Evolutionary conservation across 306 rosid species (phyloP).

Genomic region (Abrus pulchellus): DNA sequence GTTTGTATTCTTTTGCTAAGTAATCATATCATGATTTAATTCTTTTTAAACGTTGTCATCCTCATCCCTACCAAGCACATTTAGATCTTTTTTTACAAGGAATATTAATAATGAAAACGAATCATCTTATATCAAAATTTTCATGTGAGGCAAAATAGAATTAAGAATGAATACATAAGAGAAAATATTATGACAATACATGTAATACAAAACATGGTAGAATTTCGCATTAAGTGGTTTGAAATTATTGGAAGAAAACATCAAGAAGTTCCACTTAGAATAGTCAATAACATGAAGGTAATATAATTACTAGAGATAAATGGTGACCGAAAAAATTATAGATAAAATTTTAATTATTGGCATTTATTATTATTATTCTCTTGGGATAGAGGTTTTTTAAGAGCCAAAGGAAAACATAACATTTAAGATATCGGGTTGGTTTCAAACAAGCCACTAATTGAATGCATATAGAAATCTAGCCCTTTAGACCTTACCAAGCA

Average conservation of each 20-base stretch:
- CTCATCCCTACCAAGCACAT: constrained; percentile 38
- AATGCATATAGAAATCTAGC: neutral
- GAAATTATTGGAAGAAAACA: neutral
- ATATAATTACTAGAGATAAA: neutral
- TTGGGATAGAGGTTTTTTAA: neutral
- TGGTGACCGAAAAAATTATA: neutral
- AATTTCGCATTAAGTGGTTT: neutral
- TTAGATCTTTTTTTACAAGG: neutral
- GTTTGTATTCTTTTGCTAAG: constrained; percentile 34
- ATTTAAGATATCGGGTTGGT: constrained; percentile 1
- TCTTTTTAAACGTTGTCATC: constrained; percentile 15
- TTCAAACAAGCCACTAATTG: constrained; percentile 1
- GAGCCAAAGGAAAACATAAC: neutral
- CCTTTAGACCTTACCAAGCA: neutral
- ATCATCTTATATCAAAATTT: neutral
- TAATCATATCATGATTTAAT: constrained; percentile 31
- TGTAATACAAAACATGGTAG: neutral
- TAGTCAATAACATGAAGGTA: neutral
- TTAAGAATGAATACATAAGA: neutral
- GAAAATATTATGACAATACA: neutral
- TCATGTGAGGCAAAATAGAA: neutral
- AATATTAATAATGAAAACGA: neutral
- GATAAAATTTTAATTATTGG: too few species aligned
- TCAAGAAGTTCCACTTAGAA: neutral
- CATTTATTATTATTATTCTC: neutral